phyloP scores from a whole-genome alignment of 1,284 basidiomycete genomes.

The Fomitiporia mediterranea region DNA sequence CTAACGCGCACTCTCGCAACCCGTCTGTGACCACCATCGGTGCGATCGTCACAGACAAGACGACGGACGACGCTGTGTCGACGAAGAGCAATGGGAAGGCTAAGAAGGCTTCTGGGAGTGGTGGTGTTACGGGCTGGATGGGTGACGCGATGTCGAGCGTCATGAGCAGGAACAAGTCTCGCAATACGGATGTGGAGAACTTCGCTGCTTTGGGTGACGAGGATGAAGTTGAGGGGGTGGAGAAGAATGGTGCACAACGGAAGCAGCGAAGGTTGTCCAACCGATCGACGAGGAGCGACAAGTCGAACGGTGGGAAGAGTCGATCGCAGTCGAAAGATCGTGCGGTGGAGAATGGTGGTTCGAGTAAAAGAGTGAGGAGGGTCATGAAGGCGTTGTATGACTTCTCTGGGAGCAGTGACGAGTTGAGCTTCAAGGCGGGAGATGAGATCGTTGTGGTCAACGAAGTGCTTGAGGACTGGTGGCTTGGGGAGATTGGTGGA shows the following conservation, averaged over 20 bases:
- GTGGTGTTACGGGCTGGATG: slow-evolving; percentile 61
- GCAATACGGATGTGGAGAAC: slow-evolving; percentile 45
- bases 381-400: slow-evolving; percentile 68
- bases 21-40: slow-evolving; percentile 45
- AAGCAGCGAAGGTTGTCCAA: slow-evolving; percentile 28
- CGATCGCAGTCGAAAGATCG: not conserved
- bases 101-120: slow-evolving; percentile 32
- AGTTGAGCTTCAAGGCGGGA: slow-evolving; percentile 67
- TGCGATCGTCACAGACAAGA: slow-evolving; percentile 29
- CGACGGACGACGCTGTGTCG: slow-evolving; percentile 33
- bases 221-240: slow-evolving; percentile 29
- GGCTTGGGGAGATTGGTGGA: slow-evolving; percentile 71
- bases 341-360: slow-evolving; percentile 35
- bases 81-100: slow-evolving; percentile 31
- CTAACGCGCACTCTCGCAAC: slow-evolving; percentile 2
- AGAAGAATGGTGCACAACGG: slow-evolving; percentile 25
- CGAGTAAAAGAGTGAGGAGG: slow-evolving; percentile 45
- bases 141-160: slow-evolving; percentile 56
- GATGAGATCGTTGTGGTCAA: slow-evolving; percentile 69
- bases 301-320: slow-evolving; percentile 35
- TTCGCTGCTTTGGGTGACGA: slow-evolving; percentile 50
- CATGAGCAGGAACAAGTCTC: slow-evolving; percentile 47
- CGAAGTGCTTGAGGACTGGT: slow-evolving; percentile 82
- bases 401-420: slow-evolving; percentile 68
- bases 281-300: slow-evolving; percentile 30